Percentiles rank a stretch among this genome's conserved stretches.
phyloP scores from a whole-genome alignment of 78 protist species.

The Dictyostelium purpureum region DNA sequence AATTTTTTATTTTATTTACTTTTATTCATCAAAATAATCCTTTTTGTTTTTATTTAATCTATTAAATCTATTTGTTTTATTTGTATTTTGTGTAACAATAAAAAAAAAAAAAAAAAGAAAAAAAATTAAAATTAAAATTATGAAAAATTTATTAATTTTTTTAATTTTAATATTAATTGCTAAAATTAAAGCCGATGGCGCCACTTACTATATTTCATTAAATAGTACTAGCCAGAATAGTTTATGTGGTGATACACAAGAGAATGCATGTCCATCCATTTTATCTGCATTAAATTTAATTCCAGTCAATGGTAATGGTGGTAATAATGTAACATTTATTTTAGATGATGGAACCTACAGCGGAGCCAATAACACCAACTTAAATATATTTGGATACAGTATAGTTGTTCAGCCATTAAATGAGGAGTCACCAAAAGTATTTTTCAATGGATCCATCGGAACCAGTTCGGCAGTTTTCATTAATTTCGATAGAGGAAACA shows the following conservation, averaged over 20 bases:
- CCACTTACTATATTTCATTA: too few relatives aligned
- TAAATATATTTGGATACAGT: not conserved
- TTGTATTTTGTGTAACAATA: too few relatives aligned
- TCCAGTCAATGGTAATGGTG: not conserved
- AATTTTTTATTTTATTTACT: too few relatives aligned
- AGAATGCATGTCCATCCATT: not conserved
- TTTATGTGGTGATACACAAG: not conserved
- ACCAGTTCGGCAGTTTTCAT: not conserved
- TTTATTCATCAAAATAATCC: too few relatives aligned
- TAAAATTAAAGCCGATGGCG: too few relatives aligned
- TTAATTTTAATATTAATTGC: too few relatives aligned
- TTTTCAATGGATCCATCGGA: not conserved
- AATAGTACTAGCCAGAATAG: not conserved
- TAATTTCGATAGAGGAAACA: not conserved
- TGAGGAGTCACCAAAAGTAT: not conserved
- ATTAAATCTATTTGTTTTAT: too few relatives aligned
- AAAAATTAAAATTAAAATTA: too few relatives aligned
- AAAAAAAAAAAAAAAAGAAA: too few relatives aligned
- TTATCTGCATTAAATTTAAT: not conserved
- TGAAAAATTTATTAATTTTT: too few relatives aligned
- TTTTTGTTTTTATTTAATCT: too few relatives aligned
- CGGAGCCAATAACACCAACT: not conserved
- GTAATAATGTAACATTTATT: not conserved
- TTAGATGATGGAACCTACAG: not conserved
- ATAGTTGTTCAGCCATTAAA: not conserved